Evolutionary conservation across 148 eudicot genomes (phyloP).

Genomic region (Camellia japonica): DNA sequence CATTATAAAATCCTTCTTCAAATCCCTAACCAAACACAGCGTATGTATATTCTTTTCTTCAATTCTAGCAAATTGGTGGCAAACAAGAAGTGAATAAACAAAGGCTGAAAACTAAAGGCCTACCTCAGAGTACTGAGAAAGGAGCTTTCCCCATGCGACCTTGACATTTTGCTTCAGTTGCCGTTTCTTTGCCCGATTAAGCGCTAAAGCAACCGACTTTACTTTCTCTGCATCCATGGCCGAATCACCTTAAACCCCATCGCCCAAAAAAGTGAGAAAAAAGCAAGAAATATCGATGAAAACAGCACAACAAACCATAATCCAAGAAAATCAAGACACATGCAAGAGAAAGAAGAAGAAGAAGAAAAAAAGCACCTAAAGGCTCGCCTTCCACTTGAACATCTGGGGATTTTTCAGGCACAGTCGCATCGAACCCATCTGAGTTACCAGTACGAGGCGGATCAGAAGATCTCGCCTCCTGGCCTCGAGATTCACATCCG

Average conservation of each 20-base stretch:
- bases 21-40: too few species aligned
- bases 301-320: background rate
- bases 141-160: slow-evolving; percentile 79
- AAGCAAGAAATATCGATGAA: slow-evolving; percentile 1
- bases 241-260: slow-evolving; percentile 33
- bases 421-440: slow-evolving; percentile 28
- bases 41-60: background rate
- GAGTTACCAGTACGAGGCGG: slow-evolving; percentile 24
- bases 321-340: slow-evolving; percentile 9
- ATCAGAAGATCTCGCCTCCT: slow-evolving; percentile 70
- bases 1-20: too few species aligned
- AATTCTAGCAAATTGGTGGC: background rate
- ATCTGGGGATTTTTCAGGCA: slow-evolving; percentile 40
- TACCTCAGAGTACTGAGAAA: slow-evolving; percentile 85
- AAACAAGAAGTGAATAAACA: background rate
- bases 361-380: slow-evolving; percentile 14
- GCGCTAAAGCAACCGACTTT: slow-evolving; percentile 24
- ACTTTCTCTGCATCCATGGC: slow-evolving; percentile 41
- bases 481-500: slow-evolving; percentile 35
- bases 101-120: slow-evolving; percentile 17
- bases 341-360: slow-evolving; percentile 15
- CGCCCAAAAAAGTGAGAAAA: background rate
- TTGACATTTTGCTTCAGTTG: slow-evolving; percentile 35
- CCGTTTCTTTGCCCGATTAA: slow-evolving; percentile 55
- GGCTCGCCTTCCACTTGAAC: slow-evolving; percentile 37